Base-by-base conservation (phyloP, 2,329 filamentous ascomycete species). In the Cordyceps militaris region DNA sequence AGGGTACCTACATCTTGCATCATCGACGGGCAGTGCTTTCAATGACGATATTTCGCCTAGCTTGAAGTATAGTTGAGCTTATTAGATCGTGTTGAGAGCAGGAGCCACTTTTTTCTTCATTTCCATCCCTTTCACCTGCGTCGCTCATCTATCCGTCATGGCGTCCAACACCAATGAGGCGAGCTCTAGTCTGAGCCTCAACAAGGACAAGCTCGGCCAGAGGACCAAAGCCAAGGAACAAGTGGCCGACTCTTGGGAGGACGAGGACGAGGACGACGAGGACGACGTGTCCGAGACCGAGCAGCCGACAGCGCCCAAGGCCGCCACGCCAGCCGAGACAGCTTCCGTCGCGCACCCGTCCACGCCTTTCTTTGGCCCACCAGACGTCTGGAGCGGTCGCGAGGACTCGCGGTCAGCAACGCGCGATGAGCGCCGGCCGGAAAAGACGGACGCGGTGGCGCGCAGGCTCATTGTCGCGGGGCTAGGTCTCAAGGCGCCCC, bases 401-500 rank as follows among this genome's bases (percentile, higher is more conserved):
- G 57, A 63, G 56, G 53, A 26, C 54, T 40, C 34, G 14, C 38
- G 14, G 5, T 16, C 19, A 5, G 34, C 40, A 16, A 44, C 42
- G n/a, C 34, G 50, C 47, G 34, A n/a, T 13, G 34, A 49, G 10
- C 23, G 42, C 9, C 46, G 65, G 40, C 93, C 91, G 0, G 92
- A 96, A 73, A 99, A 96, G 78, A 95, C 92, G 61, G 95, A 95
- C 61, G 90, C 91, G 0, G 91, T 96, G 40, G 94, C 94, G 5
- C 83, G 88, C 61, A 80, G 94, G 59, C 80, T 99, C 82, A 97
- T 99, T 69, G 91, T 91, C 0, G 89, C 88, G 3, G 91, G 89
- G 0, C 75, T 97, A 63, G 94, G 94, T 1, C 82, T 97, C 56
- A 84, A 86, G 66, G 84, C 86, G 34, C 90, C 91, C 32, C 87